phyloP scores from a whole-genome alignment of 768 basidiomycete species.

The Pisolithus sp. region DNA sequence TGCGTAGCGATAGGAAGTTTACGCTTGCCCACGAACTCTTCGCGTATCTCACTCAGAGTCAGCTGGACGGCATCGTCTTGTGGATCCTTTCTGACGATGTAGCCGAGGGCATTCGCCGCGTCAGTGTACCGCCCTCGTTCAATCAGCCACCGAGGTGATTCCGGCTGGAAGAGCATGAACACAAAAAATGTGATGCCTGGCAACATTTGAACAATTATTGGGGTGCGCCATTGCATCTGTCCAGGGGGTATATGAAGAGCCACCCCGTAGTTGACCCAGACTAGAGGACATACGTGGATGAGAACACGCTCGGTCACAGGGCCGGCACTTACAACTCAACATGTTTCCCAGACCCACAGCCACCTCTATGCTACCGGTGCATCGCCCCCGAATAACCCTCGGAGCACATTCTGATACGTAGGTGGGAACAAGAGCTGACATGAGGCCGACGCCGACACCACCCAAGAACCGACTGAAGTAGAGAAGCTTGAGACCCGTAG shows the following conservation, averaged over 20 bases:
- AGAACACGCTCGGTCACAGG: background rate
- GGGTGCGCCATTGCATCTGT: slow-evolving; percentile 32
- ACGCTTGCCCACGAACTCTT: slow-evolving; percentile 29
- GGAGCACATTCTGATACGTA: slow-evolving; percentile 36
- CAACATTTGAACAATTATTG: slow-evolving; percentile 34
- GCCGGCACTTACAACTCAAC: slow-evolving; percentile 26
- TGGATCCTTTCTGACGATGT: slow-evolving; percentile 18
- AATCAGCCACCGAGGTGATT: slow-evolving; percentile 38
- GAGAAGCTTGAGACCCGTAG: slow-evolving; percentile 22
- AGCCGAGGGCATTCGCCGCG: slow-evolving; percentile 27
- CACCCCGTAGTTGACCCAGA: slow-evolving; percentile 33
- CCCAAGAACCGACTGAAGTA: slow-evolving; percentile 39
- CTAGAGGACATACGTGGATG: slow-evolving; percentile 8
- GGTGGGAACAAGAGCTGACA: slow-evolving; percentile 30
- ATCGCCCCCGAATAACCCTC: slow-evolving; percentile 31
- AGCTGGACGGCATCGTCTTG: slow-evolving; percentile 23
- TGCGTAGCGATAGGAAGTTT: slow-evolving; percentile 20
- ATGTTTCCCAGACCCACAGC: slow-evolving; percentile 30
- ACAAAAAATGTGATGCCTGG: slow-evolving; percentile 32
- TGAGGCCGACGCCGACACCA: slow-evolving; percentile 41
- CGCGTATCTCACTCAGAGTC: slow-evolving; percentile 31
- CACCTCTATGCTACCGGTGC: slow-evolving; percentile 29
- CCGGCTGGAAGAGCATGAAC: slow-evolving; percentile 33
- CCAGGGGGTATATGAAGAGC: slow-evolving; percentile 20
- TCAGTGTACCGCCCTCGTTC: slow-evolving; percentile 30